These are phyloP conservation scores for Cutaneotrichosporon spelunceum DNA, from an alignment of 1,284 basidiomycete genomes.

Conservation along the genomic window DNA sequence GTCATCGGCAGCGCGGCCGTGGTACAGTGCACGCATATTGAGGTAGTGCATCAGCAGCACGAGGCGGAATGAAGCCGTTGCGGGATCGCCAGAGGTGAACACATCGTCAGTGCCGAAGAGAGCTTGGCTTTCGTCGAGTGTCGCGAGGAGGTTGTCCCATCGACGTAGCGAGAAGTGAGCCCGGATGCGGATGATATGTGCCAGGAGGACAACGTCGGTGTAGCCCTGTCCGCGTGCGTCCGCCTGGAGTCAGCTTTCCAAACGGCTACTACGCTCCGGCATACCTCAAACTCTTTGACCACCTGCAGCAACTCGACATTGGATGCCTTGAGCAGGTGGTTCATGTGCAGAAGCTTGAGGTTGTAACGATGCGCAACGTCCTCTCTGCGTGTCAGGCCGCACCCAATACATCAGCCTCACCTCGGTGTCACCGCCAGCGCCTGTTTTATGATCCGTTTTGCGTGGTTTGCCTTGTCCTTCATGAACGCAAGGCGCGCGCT, in stretches of 20 bases:
- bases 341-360: slow-evolving; percentile 31
- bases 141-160: slow-evolving; percentile 34
- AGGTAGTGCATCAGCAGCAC: slow-evolving; percentile 30
- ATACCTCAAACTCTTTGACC: slow-evolving; percentile 30
- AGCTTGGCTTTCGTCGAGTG: slow-evolving; percentile 22
- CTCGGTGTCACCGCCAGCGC: slow-evolving; percentile 17
- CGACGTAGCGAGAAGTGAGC: slow-evolving; percentile 32
- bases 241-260: slow-evolving; percentile 10
- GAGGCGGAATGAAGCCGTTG: background rate
- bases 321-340: slow-evolving; percentile 22
- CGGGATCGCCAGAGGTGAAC: background rate
- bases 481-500: slow-evolving; percentile 30
- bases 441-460: slow-evolving; percentile 30
- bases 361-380: slow-evolving; percentile 32
- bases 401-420: slow-evolving; percentile 14
- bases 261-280: background rate
- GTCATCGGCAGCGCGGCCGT: slow-evolving; percentile 38
- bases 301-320: slow-evolving; percentile 28
- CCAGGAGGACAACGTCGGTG: slow-evolving; percentile 28
- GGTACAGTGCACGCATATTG: slow-evolving; percentile 31
- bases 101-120: slow-evolving; percentile 10
- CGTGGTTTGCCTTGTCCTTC: slow-evolving; percentile 30
- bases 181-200: slow-evolving; percentile 27
- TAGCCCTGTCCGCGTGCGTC: slow-evolving; percentile 25
- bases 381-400: slow-evolving; percentile 14